These are phyloP conservation scores for Xylaria intraflava DNA, from an alignment of 495 filamentous ascomycete species.

Conservation along the genomic window DNA sequence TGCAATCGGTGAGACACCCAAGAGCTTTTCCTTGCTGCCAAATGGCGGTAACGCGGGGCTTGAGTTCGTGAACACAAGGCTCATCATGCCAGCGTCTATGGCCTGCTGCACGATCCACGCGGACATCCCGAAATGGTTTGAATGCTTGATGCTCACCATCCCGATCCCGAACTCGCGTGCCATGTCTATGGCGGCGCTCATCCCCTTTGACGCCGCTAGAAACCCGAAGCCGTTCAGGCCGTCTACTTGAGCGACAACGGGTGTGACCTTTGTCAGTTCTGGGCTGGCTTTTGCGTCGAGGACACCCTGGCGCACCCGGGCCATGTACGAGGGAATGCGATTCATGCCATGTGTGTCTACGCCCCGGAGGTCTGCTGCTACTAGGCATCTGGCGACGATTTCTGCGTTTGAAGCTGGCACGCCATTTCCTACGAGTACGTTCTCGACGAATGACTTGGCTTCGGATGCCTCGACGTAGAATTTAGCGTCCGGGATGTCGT, in stretches of 20 bases:
- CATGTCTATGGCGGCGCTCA: constrained; percentile 57
- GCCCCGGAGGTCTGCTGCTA: constrained; percentile 68
- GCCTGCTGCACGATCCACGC: constrained; percentile 74
- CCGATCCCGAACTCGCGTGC: constrained; percentile 62
- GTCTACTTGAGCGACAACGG: constrained; percentile 60
- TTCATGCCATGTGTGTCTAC: constrained; percentile 75
- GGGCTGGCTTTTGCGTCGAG: constrained; percentile 54
- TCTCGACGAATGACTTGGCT: constrained; percentile 16
- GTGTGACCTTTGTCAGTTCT: constrained; percentile 52
- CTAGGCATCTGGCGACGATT: constrained; percentile 56
- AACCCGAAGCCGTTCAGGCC: constrained; percentile 72
- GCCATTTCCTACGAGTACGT: constrained; percentile 38
- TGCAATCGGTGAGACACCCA: constrained; percentile 74
- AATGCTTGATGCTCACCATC: constrained; percentile 63
- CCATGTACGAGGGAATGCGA: constrained; percentile 69
- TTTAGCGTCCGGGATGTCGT: constrained; percentile 7
- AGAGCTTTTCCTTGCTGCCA: constrained; percentile 58
- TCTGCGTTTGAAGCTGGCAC: constrained; percentile 49
- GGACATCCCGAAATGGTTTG: constrained; percentile 77
- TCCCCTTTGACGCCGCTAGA: constrained; percentile 55
- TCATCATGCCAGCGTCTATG: constrained; percentile 64
- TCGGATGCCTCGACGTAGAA: constrained; percentile 7
- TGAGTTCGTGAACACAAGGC: constrained; percentile 72
- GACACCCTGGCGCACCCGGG: constrained; percentile 58
- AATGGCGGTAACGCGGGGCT: constrained; percentile 68